Evolutionary conservation across 1,284 basidiomycete genomes (phyloP).

Genomic region (Puccinia hordei): DNA sequence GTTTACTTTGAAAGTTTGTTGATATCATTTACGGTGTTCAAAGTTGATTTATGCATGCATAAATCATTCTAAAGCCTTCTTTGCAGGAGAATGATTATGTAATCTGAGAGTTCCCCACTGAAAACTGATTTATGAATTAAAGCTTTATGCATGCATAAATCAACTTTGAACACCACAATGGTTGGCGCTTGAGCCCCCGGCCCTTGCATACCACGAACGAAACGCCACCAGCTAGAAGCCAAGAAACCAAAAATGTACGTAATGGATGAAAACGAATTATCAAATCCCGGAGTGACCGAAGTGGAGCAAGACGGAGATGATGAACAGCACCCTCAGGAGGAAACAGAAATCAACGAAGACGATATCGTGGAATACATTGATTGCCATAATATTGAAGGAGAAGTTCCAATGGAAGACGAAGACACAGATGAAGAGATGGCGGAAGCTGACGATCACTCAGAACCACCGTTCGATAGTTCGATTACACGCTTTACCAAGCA

Average conservation of each 20-base stretch:
- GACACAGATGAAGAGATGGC: constrained; percentile 56
- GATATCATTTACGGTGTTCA: too few species aligned
- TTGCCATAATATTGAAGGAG: constrained; percentile 51
- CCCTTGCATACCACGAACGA: too few species aligned
- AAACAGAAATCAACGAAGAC: constrained; percentile 29
- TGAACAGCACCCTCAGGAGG: not conserved
- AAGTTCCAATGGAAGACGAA: constrained; percentile 52
- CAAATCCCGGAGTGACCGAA: not conserved
- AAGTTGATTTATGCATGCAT: too few species aligned
- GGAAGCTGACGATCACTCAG: not conserved
- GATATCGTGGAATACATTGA: constrained; percentile 52
- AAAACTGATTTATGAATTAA: too few species aligned
- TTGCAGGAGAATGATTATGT: too few species aligned
- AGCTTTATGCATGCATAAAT: too few species aligned
- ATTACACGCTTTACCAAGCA: constrained; percentile 61
- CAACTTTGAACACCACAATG: too few species aligned
- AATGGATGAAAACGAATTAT: not conserved
- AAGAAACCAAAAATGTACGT: not conserved
- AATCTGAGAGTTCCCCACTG: too few species aligned
- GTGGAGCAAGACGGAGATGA: not conserved
- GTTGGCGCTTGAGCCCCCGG: too few species aligned
- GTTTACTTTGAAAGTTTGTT: too few species aligned
- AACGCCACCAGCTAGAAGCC: not conserved
- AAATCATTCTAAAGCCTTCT: too few species aligned
- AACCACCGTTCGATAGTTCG: constrained; percentile 57